Conservation (phyloP, 1,284 basidiomycete genomes). For the Chondrostereum purpureum region DNA sequence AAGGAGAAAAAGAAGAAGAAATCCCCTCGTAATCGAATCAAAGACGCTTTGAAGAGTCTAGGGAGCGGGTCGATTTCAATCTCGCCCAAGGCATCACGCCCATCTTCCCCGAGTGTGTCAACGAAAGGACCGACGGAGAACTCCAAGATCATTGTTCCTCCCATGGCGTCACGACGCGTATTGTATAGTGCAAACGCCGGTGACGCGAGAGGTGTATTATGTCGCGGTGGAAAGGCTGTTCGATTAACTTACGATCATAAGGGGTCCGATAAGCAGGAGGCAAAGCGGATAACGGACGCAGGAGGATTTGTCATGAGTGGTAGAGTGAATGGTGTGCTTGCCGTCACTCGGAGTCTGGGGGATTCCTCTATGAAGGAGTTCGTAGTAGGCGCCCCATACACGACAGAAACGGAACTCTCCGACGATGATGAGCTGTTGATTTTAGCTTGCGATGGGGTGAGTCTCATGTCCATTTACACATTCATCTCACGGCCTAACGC, state of each 20-base stretch:
- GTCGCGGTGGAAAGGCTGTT: slow-evolving; percentile 85
- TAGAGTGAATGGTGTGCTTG: slow-evolving; percentile 94
- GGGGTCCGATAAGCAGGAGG: slow-evolving; percentile 94
- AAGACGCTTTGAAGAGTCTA: slow-evolving; percentile 51
- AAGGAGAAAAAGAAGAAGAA: slow-evolving; percentile 36
- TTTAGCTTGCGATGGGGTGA: slow-evolving; percentile 94
- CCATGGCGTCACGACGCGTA: slow-evolving; percentile 56
- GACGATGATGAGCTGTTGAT: slow-evolving; percentile 94
- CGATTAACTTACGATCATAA: slow-evolving; percentile 99
- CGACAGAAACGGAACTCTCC: slow-evolving; percentile 89
- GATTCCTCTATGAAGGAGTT: slow-evolving; percentile 99
- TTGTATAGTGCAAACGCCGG: slow-evolving; percentile 97
- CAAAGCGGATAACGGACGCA: slow-evolving; percentile 94
- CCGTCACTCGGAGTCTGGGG: slow-evolving; percentile 93
- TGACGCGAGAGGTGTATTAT: slow-evolving; percentile 85
- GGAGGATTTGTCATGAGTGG: slow-evolving; percentile 99
- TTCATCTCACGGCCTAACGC: slow-evolving; percentile 12
- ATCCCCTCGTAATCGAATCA: slow-evolving; percentile 42
- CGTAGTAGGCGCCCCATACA: slow-evolving; percentile 96
- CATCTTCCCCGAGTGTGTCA: slow-evolving; percentile 30
- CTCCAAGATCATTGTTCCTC: slow-evolving; percentile 36
- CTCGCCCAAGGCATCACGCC: slow-evolving; percentile 27
- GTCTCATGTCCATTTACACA: slow-evolving; percentile 24
- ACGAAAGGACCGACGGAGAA: slow-evolving; percentile 23
- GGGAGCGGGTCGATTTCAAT: slow-evolving; percentile 34